Base-by-base conservation (phyloP, 148 eudicot species). In the Chenopodium berlandieri region DNA sequence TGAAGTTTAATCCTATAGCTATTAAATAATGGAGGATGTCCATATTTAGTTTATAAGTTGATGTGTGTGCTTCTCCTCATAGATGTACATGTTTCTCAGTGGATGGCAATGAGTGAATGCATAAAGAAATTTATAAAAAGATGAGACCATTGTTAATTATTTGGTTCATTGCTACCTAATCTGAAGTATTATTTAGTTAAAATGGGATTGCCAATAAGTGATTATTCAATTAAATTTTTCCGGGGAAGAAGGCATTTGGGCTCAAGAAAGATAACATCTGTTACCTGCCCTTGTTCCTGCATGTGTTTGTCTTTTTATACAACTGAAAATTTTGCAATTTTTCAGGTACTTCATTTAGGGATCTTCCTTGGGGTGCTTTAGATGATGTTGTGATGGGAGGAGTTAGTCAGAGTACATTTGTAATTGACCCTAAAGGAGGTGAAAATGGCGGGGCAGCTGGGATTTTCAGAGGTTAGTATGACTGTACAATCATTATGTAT, bases 331-430 rank as follows among this genome's bases (percentile, higher is more conserved):
- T 66, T 25, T 17, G 34, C 63, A 64, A 30, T 64, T 25, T 62
- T 75, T 64, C 90, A 96, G 99, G 84, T 68, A 90, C 83, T 81
- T 86, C 90, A 82, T 90, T 82, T 70, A 89, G 81, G 87, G 97
- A 96, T 84, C 92, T 96, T 76, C 90, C 95, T 64, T 96, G 99
- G 99, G 99, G 99, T 83, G 89, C 98, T 76, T 86, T 96, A 86
- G 99, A 96, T 86, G 98, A 96, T 86, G 95, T 94, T 83, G 99
- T 96, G 83, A 96, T 92, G 98, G 98, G 98, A 77, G 98, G 99
- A 81, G 99, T 94, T 77, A 95, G 97, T 88, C 93, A 94, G 86
- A 96, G 98, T 84, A 81, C 86, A 62, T 91, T 92, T 81, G 88
- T 75, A 68, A 83, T 94, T 73, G 95, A 92, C 86, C 91, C 92